Evolutionary conservation across 225 moss, liverwort and hornwort species (phyloP), one percentile per base, ranked within the genome.

Genomic region (Marchantia polymorpha): DNA sequence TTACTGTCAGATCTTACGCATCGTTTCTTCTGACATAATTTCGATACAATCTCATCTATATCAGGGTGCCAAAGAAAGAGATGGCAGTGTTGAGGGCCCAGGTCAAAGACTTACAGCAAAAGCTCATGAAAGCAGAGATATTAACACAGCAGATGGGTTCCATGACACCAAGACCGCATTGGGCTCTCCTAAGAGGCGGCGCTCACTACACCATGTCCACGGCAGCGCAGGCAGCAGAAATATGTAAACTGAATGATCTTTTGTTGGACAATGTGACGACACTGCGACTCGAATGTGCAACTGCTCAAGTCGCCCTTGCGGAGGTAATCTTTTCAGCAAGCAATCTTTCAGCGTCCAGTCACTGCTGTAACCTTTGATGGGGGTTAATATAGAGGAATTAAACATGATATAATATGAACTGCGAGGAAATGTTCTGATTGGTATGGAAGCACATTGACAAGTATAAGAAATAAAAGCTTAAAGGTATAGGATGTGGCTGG

Each of bases 101-200:
- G 29, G 86, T 87, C 12, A 84, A 75, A 25, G 86, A 89, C 20
- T 84, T 93, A 0, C 81, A 89, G 58, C 74, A 80, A 11, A 83
- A 86, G 8, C 88, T 93, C 10, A 53, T 87, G 53, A 84, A 78
- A 25, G 83, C 86, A 15, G 84, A 86, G 23, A 52, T 81, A 31
- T 52, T 89, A 13, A 85, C 88, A 22, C 80, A 81, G n/a, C 86
- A 87, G 56, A 84, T 87, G 64, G 72, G 82, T 39, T 78, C 80
- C 16, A 76, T 89, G 80, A 93, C 90, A 11, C 93, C 95, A 22
- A 83, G 92, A 55, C 91, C 95, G 8, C 83, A 93, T 54, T 93
- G 95, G 92, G 60, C 83, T 20, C 14, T 83, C 26, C 63, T 95
- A 7, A 87, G 89, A 49, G 94, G 89, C 81, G 91, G 85, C 3